These are phyloP conservation scores for Ramaria rubella DNA, from an alignment of 768 basidiomycete species.

Conservation along the genomic window DNA sequence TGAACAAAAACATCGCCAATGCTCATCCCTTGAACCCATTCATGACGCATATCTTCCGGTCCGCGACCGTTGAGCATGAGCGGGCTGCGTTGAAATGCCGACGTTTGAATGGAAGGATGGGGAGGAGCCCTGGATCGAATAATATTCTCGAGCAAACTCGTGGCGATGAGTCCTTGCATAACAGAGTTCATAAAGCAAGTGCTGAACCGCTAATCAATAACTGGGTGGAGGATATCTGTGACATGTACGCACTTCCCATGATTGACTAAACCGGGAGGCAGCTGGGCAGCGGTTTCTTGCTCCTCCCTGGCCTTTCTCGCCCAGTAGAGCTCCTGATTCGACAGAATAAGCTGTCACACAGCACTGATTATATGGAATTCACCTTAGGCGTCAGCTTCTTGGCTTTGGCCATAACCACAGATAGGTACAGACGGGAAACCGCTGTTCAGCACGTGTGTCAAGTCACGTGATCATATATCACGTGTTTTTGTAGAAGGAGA, in stretches of 20 bases:
- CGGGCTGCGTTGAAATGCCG: constrained; percentile 41
- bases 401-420: constrained; percentile 4
- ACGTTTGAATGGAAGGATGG: constrained; percentile 37
- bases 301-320: constrained; percentile 58
- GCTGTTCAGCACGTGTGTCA: neutral
- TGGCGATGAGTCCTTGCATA: constrained; percentile 78
- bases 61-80: constrained; percentile 63
- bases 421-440: neutral
- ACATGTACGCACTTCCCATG: constrained; percentile 51
- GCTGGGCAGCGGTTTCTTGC: constrained; percentile 46
- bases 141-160: constrained; percentile 51
- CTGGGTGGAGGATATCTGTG: neutral
- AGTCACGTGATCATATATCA: constrained; percentile 3
- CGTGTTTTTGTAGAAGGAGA: too few species aligned
- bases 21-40: constrained; percentile 56
- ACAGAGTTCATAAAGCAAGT: constrained; percentile 98
- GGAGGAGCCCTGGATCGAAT: constrained; percentile 45
- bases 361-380: neutral
- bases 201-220: constrained; percentile 6
- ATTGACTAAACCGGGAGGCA: constrained; percentile 72
- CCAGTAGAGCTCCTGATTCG: constrained; percentile 46
- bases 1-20: constrained; percentile 63
- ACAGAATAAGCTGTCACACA: neutral
- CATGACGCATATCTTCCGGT: constrained; percentile 39
- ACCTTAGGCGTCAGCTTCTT: constrained; percentile 9